Conservation (phyloP, 176 grass and related monocot species). For the Urochloa ruziziensis region DNA sequence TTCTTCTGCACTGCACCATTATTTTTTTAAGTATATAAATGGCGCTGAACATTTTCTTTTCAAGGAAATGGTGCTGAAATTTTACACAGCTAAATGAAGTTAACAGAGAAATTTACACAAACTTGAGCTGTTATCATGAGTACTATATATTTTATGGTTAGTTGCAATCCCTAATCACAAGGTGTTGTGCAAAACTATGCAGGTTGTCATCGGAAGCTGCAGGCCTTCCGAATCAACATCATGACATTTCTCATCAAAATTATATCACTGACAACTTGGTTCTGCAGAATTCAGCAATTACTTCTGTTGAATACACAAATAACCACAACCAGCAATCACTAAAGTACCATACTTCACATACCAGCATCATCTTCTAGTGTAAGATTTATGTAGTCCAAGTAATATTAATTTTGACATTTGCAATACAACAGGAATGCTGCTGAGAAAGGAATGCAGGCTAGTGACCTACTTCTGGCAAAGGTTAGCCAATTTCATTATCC, state of each 20-base stretch:
- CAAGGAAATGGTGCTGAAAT: neutral
- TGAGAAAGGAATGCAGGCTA: conserved; percentile 65
- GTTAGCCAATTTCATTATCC: conserved; percentile 23
- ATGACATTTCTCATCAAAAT: conserved; percentile 40
- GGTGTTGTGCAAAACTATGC: neutral
- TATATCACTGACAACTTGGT: conserved; percentile 40
- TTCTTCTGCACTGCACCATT: neutral
- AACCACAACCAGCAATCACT: conserved; percentile 47
- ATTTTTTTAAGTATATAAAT: conserved; percentile 6
- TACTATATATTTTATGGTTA: neutral
- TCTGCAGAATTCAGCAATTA: conserved; percentile 27
- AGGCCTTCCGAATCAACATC: conserved; percentile 47
- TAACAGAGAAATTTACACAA: neutral
- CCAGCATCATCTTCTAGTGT: neutral
- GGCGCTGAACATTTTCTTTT: neutral
- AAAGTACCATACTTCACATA: conserved; percentile 36
- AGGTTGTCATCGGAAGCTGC: conserved; percentile 63
- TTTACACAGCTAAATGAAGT: neutral
- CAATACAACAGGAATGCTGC: conserved; percentile 56
- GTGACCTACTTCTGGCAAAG: conserved; percentile 66
- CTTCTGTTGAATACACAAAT: conserved; percentile 36
- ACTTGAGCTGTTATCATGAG: neutral
- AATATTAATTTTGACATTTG: conserved; percentile 19
- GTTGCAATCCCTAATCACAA: neutral
- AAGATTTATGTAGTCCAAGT: conserved; percentile 8